Base-by-base conservation (phyloP, 2,329 filamentous ascomycete genomes). In the Blumeria hordei region DNA sequence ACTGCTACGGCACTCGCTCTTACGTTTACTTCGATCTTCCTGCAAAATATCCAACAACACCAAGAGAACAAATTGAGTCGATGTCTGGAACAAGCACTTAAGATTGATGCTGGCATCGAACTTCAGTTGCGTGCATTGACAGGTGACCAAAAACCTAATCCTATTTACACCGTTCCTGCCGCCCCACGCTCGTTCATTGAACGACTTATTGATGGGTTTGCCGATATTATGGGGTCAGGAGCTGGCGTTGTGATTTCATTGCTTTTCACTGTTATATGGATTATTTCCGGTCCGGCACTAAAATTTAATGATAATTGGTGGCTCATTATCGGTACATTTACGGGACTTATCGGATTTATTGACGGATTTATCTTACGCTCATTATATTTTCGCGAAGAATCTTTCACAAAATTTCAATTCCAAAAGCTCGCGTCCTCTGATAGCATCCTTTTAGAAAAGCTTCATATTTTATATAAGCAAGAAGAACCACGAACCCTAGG, bases 301-400 rank as follows among this genome's bases (percentile, higher is more conserved):
- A 49, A 64, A 2, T 72, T 69, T 58, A 65, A 67, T 56, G 61
- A 64, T 55, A 72, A 70, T 60, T 73, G 71, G 71, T 72, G 69
- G 67, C 66, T 72, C 0, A 64, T 72, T 11, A 72, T 72, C 51
- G 71, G 71, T 10, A 73, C 70, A 0, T 73, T 72, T 58, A 69
- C 70, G 0, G 70, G 71, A 2, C 64, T 73, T 6, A 63, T 72
- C 47, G 70, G 71, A 1, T 64, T 72, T 53, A 64, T 69, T 37
- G 69, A 72, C 57, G 67, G 68, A 28, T 72, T 72, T 56, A 65
- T 72, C 12, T 65, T 72, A 12, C 68, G 69, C 39, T 72, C 72
- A 55, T 63, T 72, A 10, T 67, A 72, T 45, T 58, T 60, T 55
- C 62, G 64, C 1, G 58, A 58, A 28, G 58, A 58, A 18, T 53